phyloP scores from a whole-genome alignment of 306 rosid species.

The Delonix regia region DNA sequence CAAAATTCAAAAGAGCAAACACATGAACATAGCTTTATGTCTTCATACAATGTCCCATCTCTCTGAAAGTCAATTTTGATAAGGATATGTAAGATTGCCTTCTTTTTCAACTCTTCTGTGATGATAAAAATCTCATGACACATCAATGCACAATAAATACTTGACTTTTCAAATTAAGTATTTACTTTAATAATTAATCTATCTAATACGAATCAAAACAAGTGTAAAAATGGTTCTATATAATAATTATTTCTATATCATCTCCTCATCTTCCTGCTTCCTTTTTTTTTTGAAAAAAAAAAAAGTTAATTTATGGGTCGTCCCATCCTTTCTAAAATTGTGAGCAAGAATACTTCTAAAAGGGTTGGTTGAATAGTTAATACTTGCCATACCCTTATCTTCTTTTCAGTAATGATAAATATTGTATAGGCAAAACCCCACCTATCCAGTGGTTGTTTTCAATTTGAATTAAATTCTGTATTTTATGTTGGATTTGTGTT shows the following conservation, averaged over 20 bases:
- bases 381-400: too few relatives aligned
- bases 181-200: neutral
- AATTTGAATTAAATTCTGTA: neutral
- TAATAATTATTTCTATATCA: neutral
- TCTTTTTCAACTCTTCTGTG: slow-evolving; percentile 19
- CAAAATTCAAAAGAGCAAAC: slow-evolving; percentile 15
- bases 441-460: neutral
- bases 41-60: neutral
- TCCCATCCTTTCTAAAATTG: too few relatives aligned
- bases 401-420: too few relatives aligned
- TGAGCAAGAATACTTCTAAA: too few relatives aligned
- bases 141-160: neutral
- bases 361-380: too few relatives aligned
- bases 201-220: neutral
- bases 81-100: slow-evolving; percentile 9
- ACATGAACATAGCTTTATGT: slow-evolving; percentile 7
- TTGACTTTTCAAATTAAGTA: neutral
- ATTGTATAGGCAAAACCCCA: too few relatives aligned
- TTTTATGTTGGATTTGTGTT: neutral
- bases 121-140: neutral
- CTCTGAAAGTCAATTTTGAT: slow-evolving; percentile 16
- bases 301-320: too few relatives aligned
- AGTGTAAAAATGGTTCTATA: neutral
- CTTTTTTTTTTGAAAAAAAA: too few relatives aligned
- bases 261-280: neutral